phyloP scores from a whole-genome alignment of 1,139 yeast species.

The Maudiozyma humilis region DNA sequence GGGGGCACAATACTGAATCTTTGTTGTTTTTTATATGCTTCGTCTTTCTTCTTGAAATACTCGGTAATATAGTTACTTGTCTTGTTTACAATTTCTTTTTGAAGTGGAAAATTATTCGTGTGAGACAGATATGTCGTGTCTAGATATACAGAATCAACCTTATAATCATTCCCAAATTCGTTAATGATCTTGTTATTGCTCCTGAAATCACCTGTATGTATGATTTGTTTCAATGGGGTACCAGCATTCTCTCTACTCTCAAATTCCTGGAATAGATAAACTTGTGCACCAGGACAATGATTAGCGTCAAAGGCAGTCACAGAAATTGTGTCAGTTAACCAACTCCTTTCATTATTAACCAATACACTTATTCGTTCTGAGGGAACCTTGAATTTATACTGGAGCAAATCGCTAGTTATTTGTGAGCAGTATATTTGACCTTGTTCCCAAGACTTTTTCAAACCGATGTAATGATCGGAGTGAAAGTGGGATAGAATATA shows the following conservation, averaged over 20 bases:
- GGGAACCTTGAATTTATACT: conserved; percentile 44
- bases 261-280: conserved; percentile 60
- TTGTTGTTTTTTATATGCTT: not conserved
- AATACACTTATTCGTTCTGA: conserved; percentile 44
- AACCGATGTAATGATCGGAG: conserved; percentile 87
- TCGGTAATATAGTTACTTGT: conserved; percentile 48
- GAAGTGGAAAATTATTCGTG: conserved; percentile 67
- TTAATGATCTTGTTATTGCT: conserved; percentile 38
- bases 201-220: conserved; percentile 93
- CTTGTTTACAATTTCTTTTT: conserved; percentile 53
- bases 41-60: conserved; percentile 14
- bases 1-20: not conserved
- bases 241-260: conserved; percentile 9
- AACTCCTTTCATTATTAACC: conserved; percentile 36
- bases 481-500: conserved; percentile 80
- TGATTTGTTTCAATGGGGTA: conserved; percentile 24
- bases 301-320: conserved; percentile 75
- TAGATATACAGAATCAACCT: conserved; percentile 55
- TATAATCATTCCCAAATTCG: conserved; percentile 27
- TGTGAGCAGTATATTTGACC: conserved; percentile 63
- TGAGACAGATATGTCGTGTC: conserved; percentile 88
- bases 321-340: conserved; percentile 41
- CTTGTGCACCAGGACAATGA: conserved; percentile 92
- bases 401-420: conserved; percentile 54
- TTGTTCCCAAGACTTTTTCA: conserved; percentile 66